Evolutionary conservation across 495 filamentous ascomycete genomes (phyloP).

Genomic region (Talaromyces ruber): DNA sequence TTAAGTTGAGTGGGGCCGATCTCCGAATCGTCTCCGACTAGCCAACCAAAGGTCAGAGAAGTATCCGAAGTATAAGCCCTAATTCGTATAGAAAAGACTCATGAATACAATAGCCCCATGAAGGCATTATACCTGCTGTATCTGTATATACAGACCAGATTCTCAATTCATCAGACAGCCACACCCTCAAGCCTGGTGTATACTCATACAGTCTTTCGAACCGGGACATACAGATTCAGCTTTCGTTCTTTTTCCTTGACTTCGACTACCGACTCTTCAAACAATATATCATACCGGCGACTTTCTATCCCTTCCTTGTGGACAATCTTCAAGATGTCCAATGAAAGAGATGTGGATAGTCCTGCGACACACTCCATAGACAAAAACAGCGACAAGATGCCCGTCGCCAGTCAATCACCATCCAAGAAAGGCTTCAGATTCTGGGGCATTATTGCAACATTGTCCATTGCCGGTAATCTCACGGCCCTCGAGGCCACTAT

Average conservation of each 20-base stretch:
- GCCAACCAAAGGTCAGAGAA: background rate
- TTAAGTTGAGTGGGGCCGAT: background rate
- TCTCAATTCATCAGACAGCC: background rate
- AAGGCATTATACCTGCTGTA: too few species aligned
- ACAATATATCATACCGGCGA: too few species aligned
- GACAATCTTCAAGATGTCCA: too few species aligned
- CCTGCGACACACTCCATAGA: background rate
- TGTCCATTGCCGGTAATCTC: slow-evolving; percentile 20
- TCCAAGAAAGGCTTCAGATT: slow-evolving; percentile 4
- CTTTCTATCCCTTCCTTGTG: too few species aligned
- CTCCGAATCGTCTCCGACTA: background rate
- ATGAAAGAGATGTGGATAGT: too few species aligned
- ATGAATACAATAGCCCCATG: background rate
- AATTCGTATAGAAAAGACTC: background rate
- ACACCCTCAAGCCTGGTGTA: too few species aligned
- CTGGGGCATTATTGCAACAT: slow-evolving; percentile 14
- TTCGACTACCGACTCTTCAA: too few species aligned
- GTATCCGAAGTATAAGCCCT: background rate
- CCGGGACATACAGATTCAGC: too few species aligned
- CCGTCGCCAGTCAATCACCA: background rate
- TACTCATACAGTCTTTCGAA: too few species aligned
- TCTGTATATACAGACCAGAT: background rate
- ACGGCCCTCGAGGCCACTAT: slow-evolving; percentile 31
- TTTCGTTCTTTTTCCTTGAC: too few species aligned
- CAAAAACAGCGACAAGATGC: background rate